Evolutionary conservation across 78 protist genomes (phyloP).

Genomic region (Dictyostelium purpureum): DNA sequence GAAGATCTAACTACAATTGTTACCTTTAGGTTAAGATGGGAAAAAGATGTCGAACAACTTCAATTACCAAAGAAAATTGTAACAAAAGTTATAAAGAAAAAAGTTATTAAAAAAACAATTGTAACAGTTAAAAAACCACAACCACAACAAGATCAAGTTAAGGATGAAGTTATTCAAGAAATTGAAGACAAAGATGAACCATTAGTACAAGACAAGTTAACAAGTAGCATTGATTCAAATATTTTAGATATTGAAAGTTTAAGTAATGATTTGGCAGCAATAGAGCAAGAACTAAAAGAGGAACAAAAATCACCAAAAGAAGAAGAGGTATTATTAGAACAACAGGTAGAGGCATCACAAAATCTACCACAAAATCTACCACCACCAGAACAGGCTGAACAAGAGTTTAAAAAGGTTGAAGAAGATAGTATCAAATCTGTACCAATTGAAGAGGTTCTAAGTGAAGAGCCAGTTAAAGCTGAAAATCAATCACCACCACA

Average conservation of each 20-base stretch:
- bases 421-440: neutral
- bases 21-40: conserved; percentile 11
- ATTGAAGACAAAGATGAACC: neutral
- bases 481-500: neutral
- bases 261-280: neutral
- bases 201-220: neutral
- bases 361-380: neutral
- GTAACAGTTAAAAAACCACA: neutral
- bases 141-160: conserved; percentile 5
- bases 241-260: neutral
- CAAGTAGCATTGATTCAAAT: too few relatives aligned
- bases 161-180: neutral
- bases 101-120: neutral
- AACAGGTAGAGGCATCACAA: neutral
- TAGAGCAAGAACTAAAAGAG: neutral
- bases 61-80: neutral
- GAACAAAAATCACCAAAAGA: neutral
- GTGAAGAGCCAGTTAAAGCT: neutral
- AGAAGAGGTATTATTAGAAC: too few relatives aligned
- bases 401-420: neutral
- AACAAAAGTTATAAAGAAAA: neutral
- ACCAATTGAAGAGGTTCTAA: neutral
- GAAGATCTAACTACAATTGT: neutral
- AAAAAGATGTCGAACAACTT: conserved; percentile 2
- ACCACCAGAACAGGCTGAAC: neutral